Evolutionary conservation across 805 yeast species (phyloP), one percentile per base, ranked within the genome.

Genomic region (Scheffersomyces ergatensis): DNA sequence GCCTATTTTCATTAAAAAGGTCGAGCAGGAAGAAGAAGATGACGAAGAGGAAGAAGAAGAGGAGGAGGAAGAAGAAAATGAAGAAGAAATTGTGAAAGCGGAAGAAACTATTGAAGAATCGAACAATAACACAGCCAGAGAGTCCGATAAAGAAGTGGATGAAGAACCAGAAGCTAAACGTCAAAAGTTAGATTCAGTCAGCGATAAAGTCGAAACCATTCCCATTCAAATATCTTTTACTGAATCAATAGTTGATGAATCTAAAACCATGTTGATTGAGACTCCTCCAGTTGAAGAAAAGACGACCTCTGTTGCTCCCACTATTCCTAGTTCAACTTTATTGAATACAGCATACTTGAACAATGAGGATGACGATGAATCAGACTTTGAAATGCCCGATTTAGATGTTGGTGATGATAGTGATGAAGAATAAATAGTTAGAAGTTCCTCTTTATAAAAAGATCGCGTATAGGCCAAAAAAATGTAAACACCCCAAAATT

Each of bases 301-400:
- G 24, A 21, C 6, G 24, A 21, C 24, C 9, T 21, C 24, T 21
- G 9, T 21, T 21, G 6, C 24, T 9, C 24, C 9, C 9, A 21
- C 24, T 7, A 9, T 9, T 9, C 24, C 24, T 21, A 21, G 6
- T 21, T 7, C 24, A 7, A 21, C 6, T 9, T 21, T 21, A 21
- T 21, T 21, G 24, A 21, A 21, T 21, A n/a, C n/a, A n/a, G n/a
- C n/a, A n/a, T n/a, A n/a, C n/a, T 7, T 21, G 24, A 9, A 21
- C 9, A 6, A 7, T 6, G 42, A 29, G 11, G 62, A 56, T 1
- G 62, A 57, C 18, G 66, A 57, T 20, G 66, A 58, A 14, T 67
- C 75, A 15, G 82, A 77, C 46, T 72, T 76, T 34, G 82, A 76
- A 45, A 74, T 77, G 39, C 83, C 83, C 5, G 69, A 51, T 8